Base-by-base conservation (phyloP, 148 eudicot species). In the Pharnaceum exiguum region DNA sequence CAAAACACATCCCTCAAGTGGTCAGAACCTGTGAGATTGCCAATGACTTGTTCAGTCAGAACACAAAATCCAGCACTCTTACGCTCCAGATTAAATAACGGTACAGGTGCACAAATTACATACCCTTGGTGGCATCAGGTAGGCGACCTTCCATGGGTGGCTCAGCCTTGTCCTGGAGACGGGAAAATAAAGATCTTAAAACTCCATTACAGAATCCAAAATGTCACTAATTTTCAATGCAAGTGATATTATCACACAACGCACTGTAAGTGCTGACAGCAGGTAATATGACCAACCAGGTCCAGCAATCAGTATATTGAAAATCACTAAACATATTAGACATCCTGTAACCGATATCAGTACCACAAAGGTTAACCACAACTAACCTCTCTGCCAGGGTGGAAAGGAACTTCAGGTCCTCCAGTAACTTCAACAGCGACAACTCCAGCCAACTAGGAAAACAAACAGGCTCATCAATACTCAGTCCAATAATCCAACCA, bases 351-450 rank as follows among this genome's bases (percentile, higher is more conserved):
- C 42, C 24, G 36, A 28, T 8, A 19, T 3, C 22, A 17, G 12
- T 10, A n/a, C 13, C 24, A 17, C 19, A 35, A 46, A 6, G 4
- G 10, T 35, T 11, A 38, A 10, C 22, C 19, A 62, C 39, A 35
- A 55, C 74, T 8, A 57, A 91, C 98, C 94, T 67, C 70, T 54
- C 98, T 82, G 48, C 98, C 98, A 2, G 98, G 98, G 71, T 91
- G 98, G 84, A 85, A 91, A 23, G 95, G 94, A 62, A 91, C 62
- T 51, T 91, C 97, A 54, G 97, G 97, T 64, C 97, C 97, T 33
- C 97, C 97, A 23, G 97, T 84, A 26, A 91, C 60, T 51, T 91
- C 93, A 55, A 91, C 97, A 60, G 93, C 97, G 60, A 91, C 97
- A 68, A 87, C 93, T 46, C 97, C 94, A 66, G 94, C 94, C 67